Evolutionary conservation across 1,284 basidiomycete genomes (phyloP), one percentile per base, ranked within the genome.

Genomic region (Pascua guehoae): DNA sequence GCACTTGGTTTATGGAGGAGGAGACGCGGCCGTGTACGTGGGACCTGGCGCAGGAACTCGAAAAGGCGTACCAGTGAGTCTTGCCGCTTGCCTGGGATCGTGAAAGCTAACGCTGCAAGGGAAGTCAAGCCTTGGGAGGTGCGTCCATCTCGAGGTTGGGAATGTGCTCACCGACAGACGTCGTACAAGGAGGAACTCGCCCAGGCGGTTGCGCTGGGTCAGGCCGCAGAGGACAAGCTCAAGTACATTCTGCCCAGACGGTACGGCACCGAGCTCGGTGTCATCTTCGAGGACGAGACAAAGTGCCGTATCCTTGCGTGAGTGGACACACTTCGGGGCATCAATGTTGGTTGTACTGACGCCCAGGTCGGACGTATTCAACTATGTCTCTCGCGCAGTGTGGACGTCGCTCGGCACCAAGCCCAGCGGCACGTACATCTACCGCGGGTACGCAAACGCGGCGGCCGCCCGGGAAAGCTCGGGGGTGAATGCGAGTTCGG

Each of bases 171-270:
- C 18, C 5, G 12, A 16, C 66, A 78, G 55, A 67, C 79, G 1
- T 79, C 79, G 2, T 83, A 83, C 65, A 72, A 77, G 46, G 72
- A 81, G 32, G 81, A 83, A 62, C 72, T 82, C 15, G 69, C 76
- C 15, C 75, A 78, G 1, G 81, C 81, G 2, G 70, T 79, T 2
- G 68, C 76, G 4, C 68, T 77, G 10, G 82, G 82, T 0, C 50
- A 75, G 11, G 75, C 79, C 12, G 82, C 78, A 4, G 81, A 81
- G 60, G 81, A 80, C 54, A 83, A 83, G 67, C 75, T 83, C 40
- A 80, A 80, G 52, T 77, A 79, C 54, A 70, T 61, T 2, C 69
- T 83, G 12, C 71, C 71, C 0, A 48, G 67, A n/a, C 63, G 58
- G 38, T 75, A 73, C 37, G 78, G 77, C 5, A 59, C 64, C 16